Evolutionary conservation across 2,329 filamentous ascomycete species (phyloP).

Genomic region (Capronia epimyces): DNA sequence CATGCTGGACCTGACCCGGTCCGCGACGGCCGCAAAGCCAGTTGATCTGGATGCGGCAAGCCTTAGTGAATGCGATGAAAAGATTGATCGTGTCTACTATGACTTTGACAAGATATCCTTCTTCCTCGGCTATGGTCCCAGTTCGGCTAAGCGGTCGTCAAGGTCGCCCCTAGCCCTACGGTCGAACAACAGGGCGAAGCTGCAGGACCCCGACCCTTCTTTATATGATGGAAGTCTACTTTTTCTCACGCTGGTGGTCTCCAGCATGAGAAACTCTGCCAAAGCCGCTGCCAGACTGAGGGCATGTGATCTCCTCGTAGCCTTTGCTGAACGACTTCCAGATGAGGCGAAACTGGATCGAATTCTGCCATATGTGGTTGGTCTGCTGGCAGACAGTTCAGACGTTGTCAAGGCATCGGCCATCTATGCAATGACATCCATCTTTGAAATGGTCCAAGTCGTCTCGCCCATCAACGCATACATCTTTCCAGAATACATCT

Average conservation of each 20-base stretch:
- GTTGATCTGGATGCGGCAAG: constrained; percentile 65
- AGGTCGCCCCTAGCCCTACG: constrained; percentile 27
- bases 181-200: constrained; percentile 65
- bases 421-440: constrained; percentile 78
- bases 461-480: constrained; percentile 70
- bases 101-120: constrained; percentile 98
- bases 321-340: constrained; percentile 83
- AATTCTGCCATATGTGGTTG: constrained; percentile 83
- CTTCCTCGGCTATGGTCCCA: constrained; percentile 63
- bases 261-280: constrained; percentile 82
- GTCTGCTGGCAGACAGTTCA: constrained; percentile 71
- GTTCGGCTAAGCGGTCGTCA: constrained; percentile 30
- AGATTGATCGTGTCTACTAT: constrained; percentile 85
- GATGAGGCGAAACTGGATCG: constrained; percentile 95
- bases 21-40: constrained; percentile 69
- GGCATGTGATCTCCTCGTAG: constrained; percentile 84
- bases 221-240: constrained; percentile 87
- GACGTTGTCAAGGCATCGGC: constrained; percentile 82
- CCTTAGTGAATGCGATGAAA: constrained; percentile 80
- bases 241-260: constrained; percentile 81
- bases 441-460: constrained; percentile 80
- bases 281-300: constrained; percentile 80
- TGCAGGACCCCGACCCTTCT: constrained; percentile 46
- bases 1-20: constrained; percentile 91
- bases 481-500: constrained; percentile 62